These are phyloP conservation scores for Mallotus nudiflorus DNA, from an alignment of 345 rosid genomes.

Conservation along the genomic window DNA sequence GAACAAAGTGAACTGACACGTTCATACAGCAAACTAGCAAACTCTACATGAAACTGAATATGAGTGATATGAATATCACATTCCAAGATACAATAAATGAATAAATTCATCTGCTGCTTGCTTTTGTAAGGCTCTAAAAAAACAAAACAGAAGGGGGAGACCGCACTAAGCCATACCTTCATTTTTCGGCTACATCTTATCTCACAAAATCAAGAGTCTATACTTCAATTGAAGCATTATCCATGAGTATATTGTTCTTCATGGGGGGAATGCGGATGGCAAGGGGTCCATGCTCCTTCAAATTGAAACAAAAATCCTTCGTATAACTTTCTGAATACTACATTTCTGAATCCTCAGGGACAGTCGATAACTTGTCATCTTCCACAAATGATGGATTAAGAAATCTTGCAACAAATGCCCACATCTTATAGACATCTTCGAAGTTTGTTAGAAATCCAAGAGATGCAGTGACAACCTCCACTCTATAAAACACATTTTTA, in stretches of 20 bases:
- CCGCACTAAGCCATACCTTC: constrained; percentile 19
- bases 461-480: constrained; percentile 72
- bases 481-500: constrained; percentile 46
- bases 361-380: constrained; percentile 37
- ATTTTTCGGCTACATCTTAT: constrained; percentile 15
- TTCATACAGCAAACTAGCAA: constrained; percentile 36
- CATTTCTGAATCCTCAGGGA: constrained; percentile 46
- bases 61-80: too few relatives aligned
- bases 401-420: constrained; percentile 63
- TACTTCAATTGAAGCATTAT: constrained; percentile 6
- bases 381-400: constrained; percentile 47
- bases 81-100: too few relatives aligned
- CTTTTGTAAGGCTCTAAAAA: constrained; percentile 17
- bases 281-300: constrained; percentile 12
- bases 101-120: constrained; percentile 32
- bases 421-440: constrained; percentile 65
- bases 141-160: constrained; percentile 17
- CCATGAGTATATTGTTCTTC: neutral
- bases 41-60: too few relatives aligned
- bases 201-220: constrained; percentile 18
- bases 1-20: constrained; percentile 22
- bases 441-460: constrained; percentile 68
- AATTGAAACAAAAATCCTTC: constrained; percentile 12
- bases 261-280: constrained; percentile 7
- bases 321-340: constrained; percentile 20